Evolutionary conservation across 768 basidiomycete species (phyloP), one percentile per base, ranked within the genome.

Genomic region (Asterophora lycoperdoides): DNA sequence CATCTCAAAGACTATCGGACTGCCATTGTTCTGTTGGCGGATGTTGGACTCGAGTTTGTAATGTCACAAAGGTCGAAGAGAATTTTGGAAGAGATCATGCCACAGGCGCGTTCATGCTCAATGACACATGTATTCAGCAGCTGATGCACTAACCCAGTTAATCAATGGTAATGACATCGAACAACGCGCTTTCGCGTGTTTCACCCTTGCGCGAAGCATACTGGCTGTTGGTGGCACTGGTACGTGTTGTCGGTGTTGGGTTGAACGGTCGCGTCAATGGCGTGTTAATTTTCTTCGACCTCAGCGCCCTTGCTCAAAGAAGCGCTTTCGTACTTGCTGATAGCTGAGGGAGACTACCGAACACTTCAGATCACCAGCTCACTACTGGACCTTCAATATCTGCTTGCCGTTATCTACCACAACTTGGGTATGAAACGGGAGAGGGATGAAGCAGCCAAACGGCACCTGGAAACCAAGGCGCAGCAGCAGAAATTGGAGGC

Each of bases 41-140:
- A 93, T 57, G 67, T 89, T 52, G 80, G 82, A 7, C 66, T 92
- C 15, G 87, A 91, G 57, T 85, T 87, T 60, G 84, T 83, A 13
- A 80, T 91, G 77, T 77, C 84, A 11, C 77, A 79, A 57, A 75
- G 80, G 51, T 83, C 80, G 48, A 72, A 69, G 54, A 75, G 73
- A 49, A 74, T 91, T 42, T 56, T 93, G 39, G 84, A 89, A 41
- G 89, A 87, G 51, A 80, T 91, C 39, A 77, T 92, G 73, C 90
- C 90, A 17, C 90, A 92, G 69, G 90, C 85, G 49, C 51, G 69
- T 55, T 20, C 33, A 26, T 18, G 35, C 19, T 6, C 18, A 34
- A 20, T 42, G 41, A 14, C 56, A 23, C 0, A 35, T 20, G 9
- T 6, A 8, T 33, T 15, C 15, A 23, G 34, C 23, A 41, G 43